Conservation (phyloP, 148 eudicot species). For the Silene conica region DNA sequence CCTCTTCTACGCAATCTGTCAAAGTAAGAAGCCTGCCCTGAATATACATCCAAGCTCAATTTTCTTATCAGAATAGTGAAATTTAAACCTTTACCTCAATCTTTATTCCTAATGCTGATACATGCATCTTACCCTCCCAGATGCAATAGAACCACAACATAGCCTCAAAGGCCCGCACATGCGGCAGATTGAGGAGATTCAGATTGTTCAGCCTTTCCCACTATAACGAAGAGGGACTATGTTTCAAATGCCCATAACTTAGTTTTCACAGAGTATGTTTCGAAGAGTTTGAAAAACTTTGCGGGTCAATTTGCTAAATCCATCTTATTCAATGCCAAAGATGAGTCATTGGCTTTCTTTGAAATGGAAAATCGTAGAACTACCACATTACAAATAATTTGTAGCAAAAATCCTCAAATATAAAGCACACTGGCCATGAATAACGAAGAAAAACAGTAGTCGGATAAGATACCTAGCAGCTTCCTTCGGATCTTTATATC, state of each 20-base stretch:
- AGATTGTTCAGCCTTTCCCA: too few species aligned
- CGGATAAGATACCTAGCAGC: slow-evolving; percentile 58
- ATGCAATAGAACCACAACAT: neutral
- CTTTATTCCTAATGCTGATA: neutral
- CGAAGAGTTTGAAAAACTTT: neutral
- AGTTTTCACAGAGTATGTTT: neutral
- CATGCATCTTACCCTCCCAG: neutral
- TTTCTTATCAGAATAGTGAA: neutral
- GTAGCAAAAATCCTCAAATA: neutral
- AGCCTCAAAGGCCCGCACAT: neutral
- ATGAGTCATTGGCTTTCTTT: neutral
- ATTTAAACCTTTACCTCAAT: neutral
- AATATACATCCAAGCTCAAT: too few species aligned
- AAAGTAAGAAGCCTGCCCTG: too few species aligned
- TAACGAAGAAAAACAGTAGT: neutral
- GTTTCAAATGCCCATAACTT: neutral
- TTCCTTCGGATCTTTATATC: slow-evolving; percentile 58
- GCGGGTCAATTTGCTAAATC: neutral
- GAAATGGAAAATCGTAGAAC: neutral
- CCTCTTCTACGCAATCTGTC: too few species aligned
- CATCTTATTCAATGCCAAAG: neutral
- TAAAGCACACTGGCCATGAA: neutral
- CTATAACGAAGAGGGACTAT: neutral
- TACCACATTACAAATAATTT: too few species aligned
- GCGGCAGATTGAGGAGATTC: neutral